Evolutionary conservation across 2,329 filamentous ascomycete species (phyloP), one percentile per base, ranked within the genome.

Genomic region (Sarocladium strictum): DNA sequence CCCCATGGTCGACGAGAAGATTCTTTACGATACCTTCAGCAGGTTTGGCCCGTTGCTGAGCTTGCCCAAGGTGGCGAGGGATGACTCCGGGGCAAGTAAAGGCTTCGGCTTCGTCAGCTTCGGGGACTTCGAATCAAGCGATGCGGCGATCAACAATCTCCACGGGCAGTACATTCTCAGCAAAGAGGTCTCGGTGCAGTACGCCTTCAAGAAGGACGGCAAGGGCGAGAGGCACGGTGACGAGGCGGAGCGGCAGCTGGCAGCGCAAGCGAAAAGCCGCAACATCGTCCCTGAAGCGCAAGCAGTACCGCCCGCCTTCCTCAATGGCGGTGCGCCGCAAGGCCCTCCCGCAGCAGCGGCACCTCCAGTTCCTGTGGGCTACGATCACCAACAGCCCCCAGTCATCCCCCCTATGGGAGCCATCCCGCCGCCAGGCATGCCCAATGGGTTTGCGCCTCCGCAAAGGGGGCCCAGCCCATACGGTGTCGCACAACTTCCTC

Each of bases 161-260:
- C 89, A 96, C 68, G 90, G 90, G 53, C 92, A 97, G 74, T 97
- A 94, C 71, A 83, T 99, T 57, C 92, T 96, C 78, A 96, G 94
- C 77, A 96, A 96, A 75, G 89, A 96, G 70, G 87, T 97, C 63
- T 89, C 88, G 2, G 94, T 99, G 43, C 93, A 97, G 72, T 99
- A 97, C 70, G 94, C 94, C 37, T 97, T 96, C 81, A 99, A 99
- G 79, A 97, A 97, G 73, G 94, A 99, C 65, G 94, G 94, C 62
- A 96, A 96, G 74, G 93, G 93, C 63, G 93, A 97, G 74, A 80
- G 94, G 56, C 94, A 99, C 67, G 94, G 94, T 63, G 94, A 99
- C 68, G 83, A 91, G 63, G 94, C 94, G 27, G 94, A 99, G 73
- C 81, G 94, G 65, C 88, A 90, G 76, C 82, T 99, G 47, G 94